Evolutionary conservation across 345 rosid species (phyloP).

Genomic region (Ceriops tagal): DNA sequence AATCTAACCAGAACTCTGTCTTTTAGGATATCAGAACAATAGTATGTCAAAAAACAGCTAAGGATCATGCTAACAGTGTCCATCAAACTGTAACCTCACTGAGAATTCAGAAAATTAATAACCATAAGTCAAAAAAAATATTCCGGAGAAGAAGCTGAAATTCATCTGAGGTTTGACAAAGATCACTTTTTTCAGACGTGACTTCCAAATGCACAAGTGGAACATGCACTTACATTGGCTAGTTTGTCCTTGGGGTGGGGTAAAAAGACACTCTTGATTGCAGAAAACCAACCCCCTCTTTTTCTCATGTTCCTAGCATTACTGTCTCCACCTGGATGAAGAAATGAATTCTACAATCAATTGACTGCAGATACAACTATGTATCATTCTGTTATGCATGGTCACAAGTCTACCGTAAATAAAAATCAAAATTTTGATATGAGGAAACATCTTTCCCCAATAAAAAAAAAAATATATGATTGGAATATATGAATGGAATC

Average conservation of each 20-base stretch:
- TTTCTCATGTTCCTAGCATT: slow-evolving; percentile 84
- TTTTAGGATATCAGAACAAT: neutral
- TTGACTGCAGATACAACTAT: slow-evolving; percentile 17
- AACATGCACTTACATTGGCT: slow-evolving; percentile 46
- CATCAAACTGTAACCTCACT: too few relatives aligned
- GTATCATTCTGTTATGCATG: neutral
- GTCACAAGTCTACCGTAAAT: neutral
- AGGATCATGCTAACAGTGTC: too few relatives aligned
- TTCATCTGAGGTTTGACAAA: neutral
- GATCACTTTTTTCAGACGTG: neutral
- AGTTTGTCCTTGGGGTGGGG: slow-evolving; percentile 70
- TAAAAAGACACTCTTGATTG: slow-evolving; percentile 76
- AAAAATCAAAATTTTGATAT: neutral
- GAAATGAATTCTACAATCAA: slow-evolving; percentile 21
- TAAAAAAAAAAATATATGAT: neutral
- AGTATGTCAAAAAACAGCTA: neutral
- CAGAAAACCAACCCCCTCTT: slow-evolving; percentile 92
- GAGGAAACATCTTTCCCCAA: neutral
- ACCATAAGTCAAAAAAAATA: neutral
- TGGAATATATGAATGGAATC: neutral
- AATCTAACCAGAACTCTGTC: neutral
- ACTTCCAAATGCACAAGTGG: neutral
- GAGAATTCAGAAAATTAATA: too few relatives aligned
- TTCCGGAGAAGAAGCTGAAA: neutral
- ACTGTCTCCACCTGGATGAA: slow-evolving; percentile 38